These are phyloP conservation scores for Curvularia eragrostidis DNA, from an alignment of 2,329 filamentous ascomycete genomes.

Conservation along the genomic window DNA sequence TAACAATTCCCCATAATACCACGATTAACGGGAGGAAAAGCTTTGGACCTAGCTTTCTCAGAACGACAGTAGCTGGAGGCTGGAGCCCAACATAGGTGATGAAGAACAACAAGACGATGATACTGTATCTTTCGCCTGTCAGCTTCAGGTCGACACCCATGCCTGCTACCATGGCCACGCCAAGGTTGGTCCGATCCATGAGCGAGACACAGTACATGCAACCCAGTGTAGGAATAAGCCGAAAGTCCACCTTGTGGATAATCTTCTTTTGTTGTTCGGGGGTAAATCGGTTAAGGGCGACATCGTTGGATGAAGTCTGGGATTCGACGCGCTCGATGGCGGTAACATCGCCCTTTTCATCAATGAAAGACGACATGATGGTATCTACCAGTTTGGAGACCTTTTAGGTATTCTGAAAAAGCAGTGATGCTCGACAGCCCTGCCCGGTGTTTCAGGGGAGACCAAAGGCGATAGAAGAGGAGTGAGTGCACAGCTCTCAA, in stretches of 20 bases:
- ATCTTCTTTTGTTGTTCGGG: constrained; percentile 35
- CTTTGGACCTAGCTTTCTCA: constrained; percentile 32
- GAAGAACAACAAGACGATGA: constrained; percentile 34
- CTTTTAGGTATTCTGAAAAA: background rate
- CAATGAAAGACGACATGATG: constrained; percentile 26
- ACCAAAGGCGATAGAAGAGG: background rate
- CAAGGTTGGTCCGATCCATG: constrained; percentile 51
- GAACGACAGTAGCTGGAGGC: constrained; percentile 33
- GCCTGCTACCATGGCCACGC: constrained; percentile 44
- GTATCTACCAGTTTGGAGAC: background rate
- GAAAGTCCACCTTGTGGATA: constrained; percentile 43
- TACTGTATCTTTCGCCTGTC: constrained; percentile 33
- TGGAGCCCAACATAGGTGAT: constrained; percentile 36
- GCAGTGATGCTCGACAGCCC: background rate
- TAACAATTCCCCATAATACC: constrained; percentile 33
- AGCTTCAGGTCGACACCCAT: constrained; percentile 42
- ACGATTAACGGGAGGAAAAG: constrained; percentile 31
- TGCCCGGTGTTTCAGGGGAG: background rate
- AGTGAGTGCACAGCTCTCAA: background rate
- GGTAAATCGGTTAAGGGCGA: constrained; percentile 28
- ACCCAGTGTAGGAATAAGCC: constrained; percentile 51
- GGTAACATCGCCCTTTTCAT: constrained; percentile 27
- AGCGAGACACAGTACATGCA: constrained; percentile 50
- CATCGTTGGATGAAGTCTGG: constrained; percentile 20
- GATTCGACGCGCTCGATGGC: constrained; percentile 30